A percentile compares a stretch with the other conserved stretches of the same genome.
Evolutionary conservation across 495 filamentous ascomycete genomes (phyloP).

Genomic region (Penicilliopsis zonata): DNA sequence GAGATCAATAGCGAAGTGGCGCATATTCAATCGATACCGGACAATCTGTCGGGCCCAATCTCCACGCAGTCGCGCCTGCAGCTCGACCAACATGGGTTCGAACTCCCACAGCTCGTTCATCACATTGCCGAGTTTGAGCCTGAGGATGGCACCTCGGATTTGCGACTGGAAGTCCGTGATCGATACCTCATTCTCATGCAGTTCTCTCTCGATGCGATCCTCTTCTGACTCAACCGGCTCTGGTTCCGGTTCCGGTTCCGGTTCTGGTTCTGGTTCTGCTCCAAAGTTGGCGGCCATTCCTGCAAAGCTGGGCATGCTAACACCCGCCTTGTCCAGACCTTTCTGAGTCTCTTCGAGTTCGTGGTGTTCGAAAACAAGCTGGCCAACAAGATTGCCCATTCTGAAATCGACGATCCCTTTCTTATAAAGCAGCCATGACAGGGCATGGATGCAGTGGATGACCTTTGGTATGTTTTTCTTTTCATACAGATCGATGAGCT

Average conservation of each 20-base stretch:
- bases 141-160: conserved; percentile 66
- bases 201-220: conserved; percentile 74
- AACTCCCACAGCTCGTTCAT: conserved; percentile 91
- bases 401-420: conserved; percentile 91
- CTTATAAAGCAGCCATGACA: conserved; percentile 90
- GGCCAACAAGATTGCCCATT: conserved; percentile 96
- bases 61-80: conserved; percentile 78
- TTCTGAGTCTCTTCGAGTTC: conserved; percentile 95
- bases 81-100: conserved; percentile 62
- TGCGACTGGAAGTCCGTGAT: conserved; percentile 79
- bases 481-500: conserved; percentile 95
- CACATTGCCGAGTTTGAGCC: conserved; percentile 62
- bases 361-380: conserved; percentile 94
- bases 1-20: conserved; percentile 57
- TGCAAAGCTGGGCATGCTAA: conserved; percentile 94
- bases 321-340: conserved; percentile 85
- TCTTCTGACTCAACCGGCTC: conserved; percentile 81
- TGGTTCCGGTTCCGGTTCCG: conserved; percentile 41
- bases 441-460: conserved; percentile 95
- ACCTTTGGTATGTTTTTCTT: conserved; percentile 99
- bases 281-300: conserved; percentile 95
- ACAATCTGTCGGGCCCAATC: conserved; percentile 66
- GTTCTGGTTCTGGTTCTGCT: conserved; percentile 55
- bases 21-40: conserved; percentile 69
- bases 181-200: conserved; percentile 57